Evolutionary conservation across 1,284 basidiomycete genomes (phyloP), one percentile per base, ranked within the genome.

Genomic region (Austroboletus olivaceoglutinosus): DNA sequence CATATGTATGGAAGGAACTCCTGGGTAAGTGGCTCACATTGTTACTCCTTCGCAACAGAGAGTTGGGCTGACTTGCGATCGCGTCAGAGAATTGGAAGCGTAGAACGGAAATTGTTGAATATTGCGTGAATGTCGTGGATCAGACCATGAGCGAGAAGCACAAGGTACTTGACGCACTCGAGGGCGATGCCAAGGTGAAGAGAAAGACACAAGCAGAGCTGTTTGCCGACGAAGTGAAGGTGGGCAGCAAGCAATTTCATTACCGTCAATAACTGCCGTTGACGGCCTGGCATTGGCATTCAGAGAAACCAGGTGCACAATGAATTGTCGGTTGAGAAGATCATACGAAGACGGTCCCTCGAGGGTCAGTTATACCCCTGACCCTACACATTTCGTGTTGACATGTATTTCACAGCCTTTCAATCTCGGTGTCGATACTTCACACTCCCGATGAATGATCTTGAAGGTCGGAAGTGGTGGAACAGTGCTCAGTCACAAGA

Each of bases 371-470:
- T 25, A 16, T 52, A 47, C 18, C 53, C 45, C 57, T 54, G 42
- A 45, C 45, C 47, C 47, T 58, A 43, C 27, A 31, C 29, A 31
- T 48, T 49, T 59, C 39, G 47, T 34, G 27, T 49, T 67, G 43
- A 62, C 55, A 44, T 51, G 51, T 51, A 53, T 50, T 30, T 18
- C 46, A 60, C 52, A 94, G 92, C 88, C 30, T 94, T 95, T 70
- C 80, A 80, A 58, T 80, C 85, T 29, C 82, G 90, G 43, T 95
- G 92, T 74, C 84, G 80, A 62, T 93, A 88, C 70, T 95, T 93
- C 68, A 72, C 77, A 43, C 89, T 89, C 3, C 82, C 88, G 39
- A 58, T 70, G 47, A 74, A 78, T 11, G 85, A 91, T 61, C 66
- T 60, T 16, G 83, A 87, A 53, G 78, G 80, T 5, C 76, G 78